Base-by-base conservation (phyloP, 2,329 filamentous ascomycete species). In the Ceratocystis cubensis region DNA sequence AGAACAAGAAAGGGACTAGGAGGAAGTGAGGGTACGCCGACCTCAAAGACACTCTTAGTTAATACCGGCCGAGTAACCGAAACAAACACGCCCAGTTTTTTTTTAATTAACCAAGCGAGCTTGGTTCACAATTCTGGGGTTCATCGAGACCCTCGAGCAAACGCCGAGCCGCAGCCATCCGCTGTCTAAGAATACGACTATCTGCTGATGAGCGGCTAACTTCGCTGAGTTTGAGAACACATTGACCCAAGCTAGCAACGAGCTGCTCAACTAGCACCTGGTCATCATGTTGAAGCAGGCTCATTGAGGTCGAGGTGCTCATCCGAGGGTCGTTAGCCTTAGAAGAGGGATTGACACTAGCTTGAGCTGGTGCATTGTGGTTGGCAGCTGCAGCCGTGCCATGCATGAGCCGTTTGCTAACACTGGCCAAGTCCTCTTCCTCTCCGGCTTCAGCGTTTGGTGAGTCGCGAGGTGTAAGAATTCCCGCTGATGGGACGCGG, bases 131-230 rank as follows among this genome's bases (percentile, higher is more conserved):
- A 4, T n/a, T 30, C 53, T 37, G n/a, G 17, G 63, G 45, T 25
- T 79, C 79, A 69, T 86, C 81, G 68, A 85, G 77, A 4, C 89
- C 89, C 70, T 93, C 89, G 37, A 96, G 78, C 2, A 89, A 82
- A 64, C 83, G 81, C 68, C 86, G 84, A 4, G 91, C 91, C 64
- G 85, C 83, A 70, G 95, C 89, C 63, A 96, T 80, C 70, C 88
- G 81, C 69, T 88, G 79, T 68, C 90, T 80, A 74, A 88, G 85
- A 68, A 87, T 79, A 65, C 85, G 80, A 63, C 81, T 82, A 70
- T 89, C 83, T 69, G 83, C 76, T 71, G 80, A 80, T 67, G 81
- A 76, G 70, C 76, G 76, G 70, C 82, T 78, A 64, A 79, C 75
- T 75, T 88, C 79, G 67, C 81, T 78, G 69, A 87, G 71, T 37